These are phyloP conservation scores for Beauveria sp. DNA, from an alignment of 2,329 filamentous ascomycete genomes.

Conservation along the genomic window DNA sequence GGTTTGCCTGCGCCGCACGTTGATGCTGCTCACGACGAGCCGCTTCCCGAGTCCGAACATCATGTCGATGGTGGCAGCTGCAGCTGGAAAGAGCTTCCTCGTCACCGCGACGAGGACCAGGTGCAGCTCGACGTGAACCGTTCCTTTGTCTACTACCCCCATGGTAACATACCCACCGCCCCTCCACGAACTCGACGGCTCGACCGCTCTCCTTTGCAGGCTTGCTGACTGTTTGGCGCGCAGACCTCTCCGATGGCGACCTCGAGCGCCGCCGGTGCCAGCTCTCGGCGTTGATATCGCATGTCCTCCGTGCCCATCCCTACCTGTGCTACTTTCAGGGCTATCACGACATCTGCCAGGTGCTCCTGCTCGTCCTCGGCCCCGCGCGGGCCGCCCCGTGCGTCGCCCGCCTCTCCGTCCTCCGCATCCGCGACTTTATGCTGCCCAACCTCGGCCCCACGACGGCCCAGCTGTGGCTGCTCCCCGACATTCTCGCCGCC, in stretches of 20 bases:
- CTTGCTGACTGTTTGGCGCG: neutral
- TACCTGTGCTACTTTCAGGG: constrained; percentile 95
- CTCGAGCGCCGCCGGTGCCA: constrained; percentile 64
- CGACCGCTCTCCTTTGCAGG: no score
- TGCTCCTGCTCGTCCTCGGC: constrained; percentile 79
- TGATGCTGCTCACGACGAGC: constrained; percentile 13
- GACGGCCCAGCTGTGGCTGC: constrained; percentile 74
- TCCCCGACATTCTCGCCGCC: constrained; percentile 70
- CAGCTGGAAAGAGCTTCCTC: constrained; percentile 56
- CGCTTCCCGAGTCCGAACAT: constrained; percentile 13
- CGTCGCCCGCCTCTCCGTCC: constrained; percentile 73
- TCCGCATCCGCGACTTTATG: constrained; percentile 97
- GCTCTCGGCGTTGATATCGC: constrained; percentile 71
- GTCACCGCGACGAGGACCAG: constrained; percentile 84
- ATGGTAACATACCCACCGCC: constrained; percentile 43
- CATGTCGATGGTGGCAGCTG: constrained; percentile 14
- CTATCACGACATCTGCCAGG: constrained; percentile 97
- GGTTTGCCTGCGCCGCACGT: neutral
- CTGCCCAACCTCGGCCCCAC: constrained; percentile 77
- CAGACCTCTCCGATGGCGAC: constrained; percentile 62
- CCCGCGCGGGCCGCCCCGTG: constrained; percentile 50
- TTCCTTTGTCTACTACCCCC: constrained; percentile 95
- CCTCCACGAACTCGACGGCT: no score
- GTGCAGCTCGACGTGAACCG: constrained; percentile 87
- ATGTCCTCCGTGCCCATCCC: constrained; percentile 72